phyloP scores from a whole-genome alignment of 257 asterid genomes.

The Knoxia roxburghii region DNA sequence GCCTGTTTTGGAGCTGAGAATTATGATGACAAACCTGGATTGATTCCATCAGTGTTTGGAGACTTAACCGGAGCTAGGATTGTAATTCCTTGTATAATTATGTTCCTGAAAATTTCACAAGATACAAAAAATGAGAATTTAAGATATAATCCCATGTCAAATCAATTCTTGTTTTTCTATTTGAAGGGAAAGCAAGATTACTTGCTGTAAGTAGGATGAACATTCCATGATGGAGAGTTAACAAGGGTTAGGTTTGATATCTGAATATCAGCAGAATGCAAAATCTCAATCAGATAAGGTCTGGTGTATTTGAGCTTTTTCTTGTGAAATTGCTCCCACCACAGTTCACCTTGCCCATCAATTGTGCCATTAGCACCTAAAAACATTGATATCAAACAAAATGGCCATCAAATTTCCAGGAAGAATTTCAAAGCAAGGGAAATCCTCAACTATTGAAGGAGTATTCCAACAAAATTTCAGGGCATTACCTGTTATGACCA shows the following conservation, averaged over 20 bases:
- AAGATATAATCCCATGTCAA: background rate
- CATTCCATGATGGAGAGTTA: conserved; percentile 86
- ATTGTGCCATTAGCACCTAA: conserved; percentile 83
- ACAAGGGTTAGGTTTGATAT: conserved; percentile 64
- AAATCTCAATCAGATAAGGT: conserved; percentile 73
- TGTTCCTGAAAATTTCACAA: conserved; percentile 43
- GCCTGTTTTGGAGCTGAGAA: background rate
- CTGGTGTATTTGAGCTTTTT: conserved; percentile 73
- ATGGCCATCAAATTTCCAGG: background rate
- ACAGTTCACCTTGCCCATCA: conserved; percentile 70
- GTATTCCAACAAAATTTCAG: too few relatives aligned
- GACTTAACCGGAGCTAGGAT: conserved; percentile 78
- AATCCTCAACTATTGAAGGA: too few relatives aligned
- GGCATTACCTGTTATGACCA: conserved; percentile 72
- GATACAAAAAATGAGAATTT: background rate
- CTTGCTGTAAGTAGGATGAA: conserved; percentile 94
- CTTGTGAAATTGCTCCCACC: conserved; percentile 88
- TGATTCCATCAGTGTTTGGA: conserved; percentile 93
- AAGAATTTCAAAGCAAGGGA: too few relatives aligned
- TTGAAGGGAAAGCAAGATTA: background rate
- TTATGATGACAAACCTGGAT: conserved; percentile 56
- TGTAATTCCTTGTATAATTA: conserved; percentile 70
- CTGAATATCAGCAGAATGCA: conserved; percentile 71
- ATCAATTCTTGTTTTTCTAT: background rate
- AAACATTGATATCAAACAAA: background rate